These are phyloP conservation scores for Paramecium octaurelia DNA, from an alignment of 73 alveolate genomes.

Conservation along the genomic window DNA sequence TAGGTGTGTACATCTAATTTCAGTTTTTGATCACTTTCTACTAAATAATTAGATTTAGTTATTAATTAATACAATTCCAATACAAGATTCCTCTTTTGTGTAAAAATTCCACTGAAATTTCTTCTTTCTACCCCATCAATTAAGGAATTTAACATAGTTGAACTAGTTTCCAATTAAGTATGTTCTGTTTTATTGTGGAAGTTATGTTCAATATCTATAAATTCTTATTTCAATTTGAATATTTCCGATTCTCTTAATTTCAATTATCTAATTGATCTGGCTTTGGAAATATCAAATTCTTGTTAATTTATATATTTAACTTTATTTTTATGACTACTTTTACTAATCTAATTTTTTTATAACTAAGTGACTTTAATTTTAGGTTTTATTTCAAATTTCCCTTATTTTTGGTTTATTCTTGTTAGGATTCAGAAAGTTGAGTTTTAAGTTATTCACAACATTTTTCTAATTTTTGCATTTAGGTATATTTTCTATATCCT, in stretches of 20 bases:
- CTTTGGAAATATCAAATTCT: slow-evolving; percentile 23
- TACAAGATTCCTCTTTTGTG: slow-evolving; percentile 22
- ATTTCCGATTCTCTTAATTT: slow-evolving; percentile 28
- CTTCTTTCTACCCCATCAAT: slow-evolving; percentile 42
- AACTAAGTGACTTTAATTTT: not conserved
- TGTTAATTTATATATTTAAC: not conserved
- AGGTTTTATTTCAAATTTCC: not conserved
- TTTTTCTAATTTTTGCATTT: slow-evolving; percentile 13
- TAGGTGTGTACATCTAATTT: slow-evolving; percentile 28
- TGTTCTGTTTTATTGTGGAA: slow-evolving; percentile 28
- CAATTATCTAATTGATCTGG: slow-evolving; percentile 25
- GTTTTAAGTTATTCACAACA: slow-evolving; percentile 5
- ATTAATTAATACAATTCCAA: slow-evolving; percentile 17
- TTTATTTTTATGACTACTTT: not conserved
- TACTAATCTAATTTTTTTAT: not conserved
- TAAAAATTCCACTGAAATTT: slow-evolving; percentile 24
- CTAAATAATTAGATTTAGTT: not conserved
- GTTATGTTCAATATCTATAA: not conserved
- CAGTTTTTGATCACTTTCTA: not conserved
- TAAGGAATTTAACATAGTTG: not conserved
- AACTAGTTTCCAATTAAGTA: slow-evolving; percentile 28
- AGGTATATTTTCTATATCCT: not conserved
- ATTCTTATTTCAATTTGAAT: not conserved
- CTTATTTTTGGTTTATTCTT: not conserved
- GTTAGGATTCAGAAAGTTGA: not conserved